phyloP scores from a whole-genome alignment of 2,329 filamentous ascomycete species.

The Hirsutella thompsonii region DNA sequence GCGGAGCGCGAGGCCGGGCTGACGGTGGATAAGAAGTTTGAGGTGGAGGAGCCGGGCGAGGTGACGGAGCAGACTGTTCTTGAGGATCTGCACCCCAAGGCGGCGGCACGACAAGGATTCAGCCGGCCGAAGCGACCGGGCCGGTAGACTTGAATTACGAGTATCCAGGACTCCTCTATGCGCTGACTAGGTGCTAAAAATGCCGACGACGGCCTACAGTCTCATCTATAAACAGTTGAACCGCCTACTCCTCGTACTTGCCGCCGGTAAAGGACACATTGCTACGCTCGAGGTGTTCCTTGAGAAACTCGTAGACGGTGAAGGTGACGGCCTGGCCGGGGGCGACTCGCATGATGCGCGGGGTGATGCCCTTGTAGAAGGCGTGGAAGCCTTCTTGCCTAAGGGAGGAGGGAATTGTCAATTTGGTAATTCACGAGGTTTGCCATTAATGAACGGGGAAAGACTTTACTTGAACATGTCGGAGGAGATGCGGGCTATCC shows the following conservation, averaged over 20 bases:
- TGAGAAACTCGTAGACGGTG: constrained; percentile 67
- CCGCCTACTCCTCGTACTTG: constrained; percentile 53
- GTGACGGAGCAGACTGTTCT: constrained; percentile 54
- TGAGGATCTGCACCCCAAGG: constrained; percentile 55
- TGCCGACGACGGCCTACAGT: neutral
- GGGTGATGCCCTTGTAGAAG: constrained; percentile 99
- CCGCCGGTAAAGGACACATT: constrained; percentile 46
- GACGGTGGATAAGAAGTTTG: constrained; percentile 56
- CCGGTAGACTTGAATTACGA: constrained; percentile 33
- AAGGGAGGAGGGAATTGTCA: too few relatives aligned
- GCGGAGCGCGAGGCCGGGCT: constrained; percentile 55
- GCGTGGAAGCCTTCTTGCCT: constrained; percentile 86
- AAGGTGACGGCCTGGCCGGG: constrained; percentile 78
- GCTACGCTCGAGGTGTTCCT: constrained; percentile 57
- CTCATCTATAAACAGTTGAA: neutral
- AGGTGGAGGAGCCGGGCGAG: constrained; percentile 55
- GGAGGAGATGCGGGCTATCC: constrained; percentile 65
- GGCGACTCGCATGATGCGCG: constrained; percentile 91
- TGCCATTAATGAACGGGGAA: neutral
- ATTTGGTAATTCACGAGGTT: neutral
- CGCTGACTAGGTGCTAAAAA: neutral
- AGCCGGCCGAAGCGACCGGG: constrained; percentile 71
- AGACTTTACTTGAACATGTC: constrained; percentile 66
- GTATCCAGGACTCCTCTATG: neutral
- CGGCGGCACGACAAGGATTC: constrained; percentile 55